These are phyloP conservation scores for Debaryomycetaceae sp. DNA, from an alignment of 1,139 yeast genomes.

Conservation along the genomic window DNA sequence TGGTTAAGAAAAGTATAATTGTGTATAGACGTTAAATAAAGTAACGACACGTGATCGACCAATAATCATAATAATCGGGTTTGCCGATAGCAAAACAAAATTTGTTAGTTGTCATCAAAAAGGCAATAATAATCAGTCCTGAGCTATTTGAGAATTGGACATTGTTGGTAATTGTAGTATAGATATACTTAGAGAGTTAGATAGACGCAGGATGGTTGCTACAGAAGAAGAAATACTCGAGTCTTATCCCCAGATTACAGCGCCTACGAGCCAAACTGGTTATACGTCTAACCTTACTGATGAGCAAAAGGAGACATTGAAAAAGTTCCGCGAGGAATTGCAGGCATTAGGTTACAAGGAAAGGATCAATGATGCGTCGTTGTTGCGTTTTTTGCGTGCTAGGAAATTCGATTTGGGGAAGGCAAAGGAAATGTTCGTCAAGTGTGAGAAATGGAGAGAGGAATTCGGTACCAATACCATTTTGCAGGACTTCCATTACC, in stretches of 20 bases:
- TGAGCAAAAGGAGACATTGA: slow-evolving; percentile 60
- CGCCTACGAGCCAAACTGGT: slow-evolving; percentile 63
- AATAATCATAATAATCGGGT: too few species aligned
- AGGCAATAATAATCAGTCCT: not conserved
- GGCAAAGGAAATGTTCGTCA: slow-evolving; percentile 78
- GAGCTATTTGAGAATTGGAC: not conserved
- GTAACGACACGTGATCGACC: not conserved
- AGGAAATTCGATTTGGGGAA: slow-evolving; percentile 84
- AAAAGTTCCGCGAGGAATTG: slow-evolving; percentile 56
- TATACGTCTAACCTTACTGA: slow-evolving; percentile 77
- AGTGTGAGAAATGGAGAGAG: slow-evolving; percentile 89
- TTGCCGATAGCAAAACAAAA: not conserved
- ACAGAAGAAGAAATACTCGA: slow-evolving; percentile 31
- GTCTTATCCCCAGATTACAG: slow-evolving; percentile 67
- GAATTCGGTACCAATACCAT: slow-evolving; percentile 86
- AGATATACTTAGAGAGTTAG: not conserved
- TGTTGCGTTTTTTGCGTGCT: slow-evolving; percentile 89
- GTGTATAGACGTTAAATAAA: not conserved
- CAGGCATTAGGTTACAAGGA: slow-evolving; percentile 62
- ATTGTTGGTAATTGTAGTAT: not conserved
- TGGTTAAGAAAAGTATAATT: slow-evolving; percentile 26
- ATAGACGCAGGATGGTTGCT: slow-evolving; percentile 5
- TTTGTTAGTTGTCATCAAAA: not conserved
- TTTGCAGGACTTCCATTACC: slow-evolving; percentile 80
- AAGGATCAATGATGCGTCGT: slow-evolving; percentile 84